Conservation (phyloP, 2,329 filamentous ascomycete species). For the Daldinia sp. region DNA sequence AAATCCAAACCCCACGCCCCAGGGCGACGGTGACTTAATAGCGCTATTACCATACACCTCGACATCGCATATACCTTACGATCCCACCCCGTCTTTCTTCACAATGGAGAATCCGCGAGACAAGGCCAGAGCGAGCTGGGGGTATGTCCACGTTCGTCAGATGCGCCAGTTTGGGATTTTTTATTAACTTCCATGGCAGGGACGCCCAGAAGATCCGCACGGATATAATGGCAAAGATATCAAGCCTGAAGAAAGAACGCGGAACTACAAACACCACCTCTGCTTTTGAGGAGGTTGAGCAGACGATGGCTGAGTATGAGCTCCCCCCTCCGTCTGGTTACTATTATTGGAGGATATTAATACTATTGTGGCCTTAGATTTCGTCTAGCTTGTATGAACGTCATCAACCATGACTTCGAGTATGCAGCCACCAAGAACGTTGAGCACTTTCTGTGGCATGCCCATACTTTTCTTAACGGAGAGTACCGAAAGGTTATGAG, state of each 20-base stretch:
- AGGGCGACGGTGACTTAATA: constrained; percentile 36
- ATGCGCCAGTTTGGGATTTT: constrained; percentile 20
- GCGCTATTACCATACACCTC: constrained; percentile 20
- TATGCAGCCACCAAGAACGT: constrained; percentile 72
- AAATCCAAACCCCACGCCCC: constrained; percentile 37
- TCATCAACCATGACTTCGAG: constrained; percentile 78
- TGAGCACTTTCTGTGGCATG: constrained; percentile 81
- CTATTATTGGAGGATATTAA: constrained; percentile 19
- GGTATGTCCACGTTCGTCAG: constrained; percentile 43
- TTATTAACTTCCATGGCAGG: constrained; percentile 40
- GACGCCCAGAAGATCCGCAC: constrained; percentile 49
- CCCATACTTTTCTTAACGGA: constrained; percentile 81
- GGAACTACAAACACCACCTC: constrained; percentile 48
- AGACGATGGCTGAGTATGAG: constrained; percentile 51
- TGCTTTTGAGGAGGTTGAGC: constrained; percentile 51
- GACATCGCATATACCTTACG: constrained; percentile 20
- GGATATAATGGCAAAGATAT: constrained; percentile 45
- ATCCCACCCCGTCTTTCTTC: constrained; percentile 19
- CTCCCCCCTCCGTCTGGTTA: neutral
- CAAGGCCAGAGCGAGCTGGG: constrained; percentile 47
- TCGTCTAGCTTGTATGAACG: constrained; percentile 77
- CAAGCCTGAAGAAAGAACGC: constrained; percentile 48
- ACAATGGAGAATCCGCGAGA: constrained; percentile 48
- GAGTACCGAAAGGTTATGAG: constrained; percentile 79
- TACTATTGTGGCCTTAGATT: constrained; percentile 61